Evolutionary conservation across 23 red algal genomes (phyloP).

Genomic region (Porphyridium purpureum): DNA sequence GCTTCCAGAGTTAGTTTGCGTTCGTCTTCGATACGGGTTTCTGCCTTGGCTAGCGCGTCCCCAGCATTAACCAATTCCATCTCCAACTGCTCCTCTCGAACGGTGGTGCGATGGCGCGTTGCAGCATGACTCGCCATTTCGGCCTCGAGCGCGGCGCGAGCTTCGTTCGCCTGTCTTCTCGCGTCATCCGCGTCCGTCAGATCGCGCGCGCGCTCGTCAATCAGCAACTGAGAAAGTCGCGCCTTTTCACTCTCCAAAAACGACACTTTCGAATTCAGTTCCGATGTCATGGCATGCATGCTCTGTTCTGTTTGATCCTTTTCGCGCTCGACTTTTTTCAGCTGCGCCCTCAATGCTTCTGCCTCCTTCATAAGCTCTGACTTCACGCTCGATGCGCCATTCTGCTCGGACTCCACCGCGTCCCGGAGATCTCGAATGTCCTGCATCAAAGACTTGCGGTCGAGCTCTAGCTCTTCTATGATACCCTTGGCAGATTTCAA

Average conservation of each 20-base stretch:
- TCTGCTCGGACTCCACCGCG: no score
- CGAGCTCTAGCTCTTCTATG: slow-evolving; percentile 15
- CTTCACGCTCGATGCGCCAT: no score
- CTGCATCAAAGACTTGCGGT: slow-evolving; percentile 2
- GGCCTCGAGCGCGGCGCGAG: slow-evolving; percentile 25
- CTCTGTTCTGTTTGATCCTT: no score
- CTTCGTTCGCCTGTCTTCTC: slow-evolving; percentile 22
- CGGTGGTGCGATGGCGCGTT: slow-evolving; percentile 21
- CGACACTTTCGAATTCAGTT: no score
- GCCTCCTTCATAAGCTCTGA: no score
- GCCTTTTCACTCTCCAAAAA: slow-evolving; percentile 26
- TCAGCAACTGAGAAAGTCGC: slow-evolving; percentile 13
- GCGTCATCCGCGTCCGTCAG: slow-evolving; percentile 32
- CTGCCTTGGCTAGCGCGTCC: slow-evolving; percentile 27
- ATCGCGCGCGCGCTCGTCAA: slow-evolving; percentile 23
- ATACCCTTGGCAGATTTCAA: slow-evolving; percentile 37
- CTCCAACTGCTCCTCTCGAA: slow-evolving; percentile 28
- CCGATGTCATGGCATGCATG: no score
- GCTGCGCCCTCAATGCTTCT: no score
- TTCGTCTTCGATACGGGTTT: no score
- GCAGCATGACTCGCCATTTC: slow-evolving; percentile 31
- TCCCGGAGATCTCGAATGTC: no score
- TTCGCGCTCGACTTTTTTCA: no score
- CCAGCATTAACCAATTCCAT: slow-evolving; percentile 17
- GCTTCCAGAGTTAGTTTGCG: no score